These are phyloP conservation scores for Eurotiales sp. DNA, from an alignment of 2,329 filamentous ascomycete species.

Conservation along the genomic window DNA sequence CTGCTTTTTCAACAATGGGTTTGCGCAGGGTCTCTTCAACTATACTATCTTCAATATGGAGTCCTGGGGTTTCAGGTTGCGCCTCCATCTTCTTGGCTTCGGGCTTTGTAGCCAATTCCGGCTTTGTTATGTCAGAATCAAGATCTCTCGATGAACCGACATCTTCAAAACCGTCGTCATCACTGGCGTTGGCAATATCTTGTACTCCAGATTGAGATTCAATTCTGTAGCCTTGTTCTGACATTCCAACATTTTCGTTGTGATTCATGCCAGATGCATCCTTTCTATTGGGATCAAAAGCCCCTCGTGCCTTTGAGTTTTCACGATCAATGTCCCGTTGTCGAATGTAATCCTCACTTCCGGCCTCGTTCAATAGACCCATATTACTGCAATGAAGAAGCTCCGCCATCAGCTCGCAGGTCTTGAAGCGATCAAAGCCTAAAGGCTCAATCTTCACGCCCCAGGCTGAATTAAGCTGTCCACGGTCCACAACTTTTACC, in stretches of 20 bases:
- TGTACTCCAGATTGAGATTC: constrained; percentile 57
- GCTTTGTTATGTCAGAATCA: constrained; percentile 62
- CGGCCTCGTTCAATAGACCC: constrained; percentile 87
- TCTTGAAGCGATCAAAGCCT: constrained; percentile 97
- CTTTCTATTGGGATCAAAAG: constrained; percentile 50
- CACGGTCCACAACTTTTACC: constrained; percentile 62
- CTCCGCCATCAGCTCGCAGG: constrained; percentile 97
- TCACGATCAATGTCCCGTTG: constrained; percentile 78
- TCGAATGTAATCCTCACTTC: constrained; percentile 81
- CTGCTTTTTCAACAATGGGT: neutral
- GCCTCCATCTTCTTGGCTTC: constrained; percentile 22
- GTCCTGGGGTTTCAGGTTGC: constrained; percentile 23
- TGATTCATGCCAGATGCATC: constrained; percentile 56
- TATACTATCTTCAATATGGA: constrained; percentile 65
- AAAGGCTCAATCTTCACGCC: constrained; percentile 87
- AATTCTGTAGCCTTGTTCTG: constrained; percentile 33
- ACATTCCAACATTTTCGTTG: constrained; percentile 45
- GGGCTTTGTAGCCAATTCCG: constrained; percentile 19
- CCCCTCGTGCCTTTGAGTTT: constrained; percentile 71
- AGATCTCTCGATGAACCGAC: constrained; percentile 68
- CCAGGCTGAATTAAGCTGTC: constrained; percentile 80
- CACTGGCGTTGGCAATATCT: constrained; percentile 75
- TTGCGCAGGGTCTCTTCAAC: constrained; percentile 69
- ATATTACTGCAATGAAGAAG: constrained; percentile 97
- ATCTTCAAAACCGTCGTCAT: constrained; percentile 93